A percentile compares a stretch with the other conserved stretches of the same genome.
These are phyloP conservation scores for Polysphondylium violaceum DNA, from an alignment of 78 protist genomes.

Conservation along the genomic window DNA sequence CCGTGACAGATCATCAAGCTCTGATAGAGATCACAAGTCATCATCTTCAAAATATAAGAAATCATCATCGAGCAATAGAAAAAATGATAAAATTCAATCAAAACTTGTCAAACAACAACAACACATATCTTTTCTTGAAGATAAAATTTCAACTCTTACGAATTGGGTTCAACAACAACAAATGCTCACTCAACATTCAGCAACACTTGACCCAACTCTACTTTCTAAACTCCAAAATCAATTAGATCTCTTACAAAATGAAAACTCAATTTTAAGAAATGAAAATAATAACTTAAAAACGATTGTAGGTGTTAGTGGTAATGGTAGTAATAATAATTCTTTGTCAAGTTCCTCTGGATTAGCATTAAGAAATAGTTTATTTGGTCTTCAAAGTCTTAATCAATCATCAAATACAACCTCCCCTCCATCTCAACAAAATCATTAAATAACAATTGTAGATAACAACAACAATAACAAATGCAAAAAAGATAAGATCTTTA, in stretches of 20 bases:
- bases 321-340: background rate
- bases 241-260: slow-evolving; percentile 49
- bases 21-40: slow-evolving; percentile 17
- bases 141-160: slow-evolving; percentile 50
- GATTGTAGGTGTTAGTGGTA: slow-evolving; percentile 7
- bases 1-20: background rate
- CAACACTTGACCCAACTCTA: slow-evolving; percentile 4
- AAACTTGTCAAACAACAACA: slow-evolving; percentile 37
- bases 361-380: slow-evolving; percentile 24
- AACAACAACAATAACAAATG: background rate
- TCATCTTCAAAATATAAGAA: slow-evolving; percentile 11
- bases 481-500: too few species aligned
- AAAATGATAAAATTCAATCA: slow-evolving; percentile 33
- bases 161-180: slow-evolving; percentile 51
- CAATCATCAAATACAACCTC: background rate
- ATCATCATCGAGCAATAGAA: background rate
- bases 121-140: slow-evolving; percentile 67
- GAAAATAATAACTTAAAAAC: slow-evolving; percentile 56
- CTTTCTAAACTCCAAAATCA: slow-evolving; percentile 44
- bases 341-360: slow-evolving; percentile 27
- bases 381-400: background rate
- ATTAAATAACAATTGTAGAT: background rate
- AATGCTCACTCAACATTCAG: slow-evolving; percentile 2
- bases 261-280: slow-evolving; percentile 33
- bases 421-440: background rate